These are phyloP conservation scores for Neurospora sp. DNA, from an alignment of 495 filamentous ascomycete genomes.

Conservation along the genomic window DNA sequence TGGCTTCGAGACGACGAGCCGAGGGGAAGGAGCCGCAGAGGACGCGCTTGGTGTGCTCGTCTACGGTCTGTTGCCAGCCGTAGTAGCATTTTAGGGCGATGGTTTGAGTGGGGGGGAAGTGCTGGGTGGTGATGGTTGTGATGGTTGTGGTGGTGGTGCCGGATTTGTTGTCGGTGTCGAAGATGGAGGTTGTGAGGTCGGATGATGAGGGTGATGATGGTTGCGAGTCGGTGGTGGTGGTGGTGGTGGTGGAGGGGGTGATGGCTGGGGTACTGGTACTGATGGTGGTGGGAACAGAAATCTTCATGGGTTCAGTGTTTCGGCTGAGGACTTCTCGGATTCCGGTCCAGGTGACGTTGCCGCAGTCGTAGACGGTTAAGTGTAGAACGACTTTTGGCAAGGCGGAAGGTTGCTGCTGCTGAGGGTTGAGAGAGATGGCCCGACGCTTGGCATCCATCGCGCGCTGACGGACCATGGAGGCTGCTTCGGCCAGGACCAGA, in stretches of 20 bases:
- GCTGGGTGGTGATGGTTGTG: constrained; percentile 2
- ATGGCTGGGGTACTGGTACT: background rate
- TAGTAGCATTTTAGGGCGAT: constrained; percentile 89
- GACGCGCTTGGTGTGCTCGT: constrained; percentile 82
- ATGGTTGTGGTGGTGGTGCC: background rate
- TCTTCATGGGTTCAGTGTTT: constrained; percentile 57
- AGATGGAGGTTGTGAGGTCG: background rate
- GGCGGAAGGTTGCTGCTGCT: background rate
- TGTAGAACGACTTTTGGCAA: constrained; percentile 48
- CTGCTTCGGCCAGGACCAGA: constrained; percentile 78
- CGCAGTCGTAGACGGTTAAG: constrained; percentile 84
- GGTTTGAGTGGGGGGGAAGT: constrained; percentile 55
- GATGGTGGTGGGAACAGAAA: constrained; percentile 19
- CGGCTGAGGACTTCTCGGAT: constrained; percentile 75
- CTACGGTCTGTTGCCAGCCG: constrained; percentile 87
- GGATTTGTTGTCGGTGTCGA: background rate
- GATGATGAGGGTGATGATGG: background rate
- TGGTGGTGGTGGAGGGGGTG: constrained; percentile 1
- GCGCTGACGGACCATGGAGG: constrained; percentile 59
- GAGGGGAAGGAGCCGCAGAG: constrained; percentile 59
- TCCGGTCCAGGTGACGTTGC: constrained; percentile 85
- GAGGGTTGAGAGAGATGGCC: constrained; percentile 23
- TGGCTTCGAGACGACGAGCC: constrained; percentile 67
- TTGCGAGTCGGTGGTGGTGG: constrained; percentile 1
- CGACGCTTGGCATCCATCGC: constrained; percentile 33